phyloP scores from a whole-genome alignment of 1,139 yeast genomes.

The Suhomyces anneliseae region DNA sequence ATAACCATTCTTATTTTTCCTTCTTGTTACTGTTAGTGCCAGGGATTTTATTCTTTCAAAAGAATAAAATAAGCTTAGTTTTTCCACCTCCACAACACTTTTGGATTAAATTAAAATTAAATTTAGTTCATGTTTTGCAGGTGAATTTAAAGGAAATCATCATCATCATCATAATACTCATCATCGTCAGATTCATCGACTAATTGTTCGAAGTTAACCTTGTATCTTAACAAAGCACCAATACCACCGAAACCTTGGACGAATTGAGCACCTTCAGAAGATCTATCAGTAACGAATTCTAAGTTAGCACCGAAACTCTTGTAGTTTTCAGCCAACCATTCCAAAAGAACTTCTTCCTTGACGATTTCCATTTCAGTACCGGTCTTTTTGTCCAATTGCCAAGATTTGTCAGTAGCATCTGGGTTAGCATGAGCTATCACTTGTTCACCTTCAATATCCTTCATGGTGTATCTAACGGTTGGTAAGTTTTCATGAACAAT shows the following conservation, averaged over 20 bases:
- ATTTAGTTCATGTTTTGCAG: neutral
- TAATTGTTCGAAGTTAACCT: constrained; percentile 94
- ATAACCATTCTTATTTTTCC: too few species aligned
- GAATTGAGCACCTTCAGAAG: constrained; percentile 98
- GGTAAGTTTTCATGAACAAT: constrained; percentile 93
- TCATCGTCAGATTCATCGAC: constrained; percentile 83
- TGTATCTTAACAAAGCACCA: constrained; percentile 94
- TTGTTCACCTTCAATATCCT: constrained; percentile 79
- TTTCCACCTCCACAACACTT: too few species aligned
- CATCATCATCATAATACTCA: constrained; percentile 78
- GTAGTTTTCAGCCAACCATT: constrained; percentile 97
- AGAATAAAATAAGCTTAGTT: too few species aligned
- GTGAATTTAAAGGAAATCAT: constrained; percentile 43
- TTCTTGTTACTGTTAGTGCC: too few species aligned
- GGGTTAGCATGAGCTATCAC: constrained; percentile 75
- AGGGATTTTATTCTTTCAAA: too few species aligned
- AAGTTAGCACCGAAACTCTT: constrained; percentile 90
- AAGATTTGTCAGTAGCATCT: constrained; percentile 70
- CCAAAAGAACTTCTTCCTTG: constrained; percentile 80
- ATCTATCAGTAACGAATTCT: constrained; percentile 94
- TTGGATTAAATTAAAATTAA: too few species aligned
- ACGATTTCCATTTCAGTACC: constrained; percentile 88
- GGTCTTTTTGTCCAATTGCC: constrained; percentile 76
- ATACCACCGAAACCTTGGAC: constrained; percentile 98
- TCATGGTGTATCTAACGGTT: constrained; percentile 77